Evolutionary conservation across 345 rosid genomes (phyloP), one percentile per base, ranked within the genome.

Genomic region (Hypericum perforatum): DNA sequence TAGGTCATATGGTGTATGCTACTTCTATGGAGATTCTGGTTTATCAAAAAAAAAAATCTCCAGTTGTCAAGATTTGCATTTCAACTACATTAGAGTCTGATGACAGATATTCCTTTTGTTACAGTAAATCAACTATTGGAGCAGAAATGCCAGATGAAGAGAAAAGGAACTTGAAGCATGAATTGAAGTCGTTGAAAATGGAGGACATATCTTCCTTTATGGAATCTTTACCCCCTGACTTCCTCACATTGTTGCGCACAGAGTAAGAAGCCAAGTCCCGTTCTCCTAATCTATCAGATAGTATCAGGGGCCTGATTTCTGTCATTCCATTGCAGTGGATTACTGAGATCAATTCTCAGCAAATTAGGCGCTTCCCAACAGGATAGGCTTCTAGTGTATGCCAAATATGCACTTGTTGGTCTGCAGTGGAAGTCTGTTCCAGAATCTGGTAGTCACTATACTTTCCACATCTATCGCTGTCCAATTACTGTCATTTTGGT

Each of bases 221-320:
- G 89, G 97, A 84, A 67, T 86, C 95, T 47, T 79, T 90, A 39
- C 90, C 95, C 11, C 74, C 88, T 22, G 82, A 86, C 64, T 82
- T 90, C 54, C 75, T 86, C 54, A 68, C 76, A 41, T 70, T 90
- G 39, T 61, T 86, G 42, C 84, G 90, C 14, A 70, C 78, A 57
- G 97, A 90, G 97, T 89, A 77, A 46, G 86, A 40, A 52, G 37
- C n/a, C 47, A 41, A 51, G 32, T 15, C 49, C 47, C 13, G 47
- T 3, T 13, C 37, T 37, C 29, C 15, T 54, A 3, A 13, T 9
- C 32, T 11, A 39, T 41, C 39, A 11, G 40, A 42, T 58, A 7
- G 8, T 8, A 43, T 5, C 11, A 41, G 57, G 11, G 43, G 49
- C 43, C 41, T 54, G 48, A 16, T 0, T 10, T 7, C 14, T 37